Conservation (phyloP, 192 early-diverging fungal species). For the Coemansia sp. region DNA sequence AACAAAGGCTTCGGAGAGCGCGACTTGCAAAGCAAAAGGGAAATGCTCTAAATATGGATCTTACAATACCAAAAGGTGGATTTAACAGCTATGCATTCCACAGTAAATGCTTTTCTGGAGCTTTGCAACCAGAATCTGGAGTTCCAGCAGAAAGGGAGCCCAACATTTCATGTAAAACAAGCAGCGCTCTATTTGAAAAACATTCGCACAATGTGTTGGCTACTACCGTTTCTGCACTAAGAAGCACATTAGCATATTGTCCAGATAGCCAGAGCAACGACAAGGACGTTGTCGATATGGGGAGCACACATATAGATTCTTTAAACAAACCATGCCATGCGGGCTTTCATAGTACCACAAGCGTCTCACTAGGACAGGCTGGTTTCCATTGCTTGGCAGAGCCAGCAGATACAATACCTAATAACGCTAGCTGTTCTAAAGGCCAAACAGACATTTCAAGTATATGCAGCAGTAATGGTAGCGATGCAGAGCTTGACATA, state of each 20-base stretch:
- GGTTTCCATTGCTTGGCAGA: not conserved
- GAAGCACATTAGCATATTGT: not conserved
- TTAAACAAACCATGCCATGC: not conserved
- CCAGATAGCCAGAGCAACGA: not conserved
- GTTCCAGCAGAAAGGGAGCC: not conserved
- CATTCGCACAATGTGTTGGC: not conserved
- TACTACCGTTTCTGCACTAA: not conserved
- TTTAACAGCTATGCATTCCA: too few relatives aligned
- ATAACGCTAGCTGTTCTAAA: not conserved
- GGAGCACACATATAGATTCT: not conserved
- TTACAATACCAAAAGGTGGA: not conserved
- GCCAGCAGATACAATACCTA: not conserved
- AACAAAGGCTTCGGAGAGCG: slow-evolving; percentile 50
- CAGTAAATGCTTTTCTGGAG: not conserved
- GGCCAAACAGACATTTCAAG: not conserved
- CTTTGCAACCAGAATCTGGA: not conserved
- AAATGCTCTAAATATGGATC: not conserved
- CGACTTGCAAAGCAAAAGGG: slow-evolving; percentile 13
- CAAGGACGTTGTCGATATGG: not conserved
- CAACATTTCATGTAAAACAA: not conserved
- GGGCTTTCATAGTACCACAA: not conserved
- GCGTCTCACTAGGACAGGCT: not conserved
- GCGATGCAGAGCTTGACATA: slow-evolving; percentile 21
- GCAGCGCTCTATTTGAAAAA: not conserved
- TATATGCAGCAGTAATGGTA: not conserved